phyloP scores from a whole-genome alignment of 257 asterid species.

The Datura wrightii region DNA sequence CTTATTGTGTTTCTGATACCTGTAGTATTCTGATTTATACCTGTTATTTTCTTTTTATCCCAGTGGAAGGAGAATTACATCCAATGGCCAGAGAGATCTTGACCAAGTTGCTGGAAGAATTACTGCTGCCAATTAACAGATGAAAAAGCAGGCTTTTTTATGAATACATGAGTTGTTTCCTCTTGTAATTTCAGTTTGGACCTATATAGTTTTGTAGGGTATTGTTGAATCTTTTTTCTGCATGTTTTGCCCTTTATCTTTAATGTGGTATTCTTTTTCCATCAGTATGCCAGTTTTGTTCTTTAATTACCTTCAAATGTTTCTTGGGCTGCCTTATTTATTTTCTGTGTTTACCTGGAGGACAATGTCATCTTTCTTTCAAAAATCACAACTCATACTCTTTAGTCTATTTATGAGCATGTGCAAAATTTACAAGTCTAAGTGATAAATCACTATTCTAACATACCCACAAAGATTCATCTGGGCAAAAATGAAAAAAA shows the following conservation, averaged over 20 bases:
- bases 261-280: slow-evolving; percentile 10
- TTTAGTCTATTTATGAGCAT: too few species aligned
- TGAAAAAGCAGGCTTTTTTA: neutral
- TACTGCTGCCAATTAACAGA: slow-evolving; percentile 45
- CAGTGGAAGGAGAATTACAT: slow-evolving; percentile 91
- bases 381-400: neutral
- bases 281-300: slow-evolving; percentile 24
- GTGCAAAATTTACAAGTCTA: too few species aligned
- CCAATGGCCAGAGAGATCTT: slow-evolving; percentile 85
- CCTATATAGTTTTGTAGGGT: slow-evolving; percentile 32
- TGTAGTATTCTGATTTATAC: neutral
- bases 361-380: neutral
- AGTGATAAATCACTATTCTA: too few species aligned
- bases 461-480: too few species aligned
- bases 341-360: neutral
- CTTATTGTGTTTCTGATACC: neutral
- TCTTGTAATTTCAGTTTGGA: slow-evolving; percentile 20
- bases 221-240: slow-evolving; percentile 6
- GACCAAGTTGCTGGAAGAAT: slow-evolving; percentile 94
- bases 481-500: too few species aligned
- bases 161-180: slow-evolving; percentile 18
- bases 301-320: neutral
- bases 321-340: neutral
- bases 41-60: neutral
- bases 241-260: neutral